Evolutionary conservation across 2,329 filamentous ascomycete species (phyloP), one percentile per base, ranked within the genome.

Genomic region (Trichoderma oligosporum): DNA sequence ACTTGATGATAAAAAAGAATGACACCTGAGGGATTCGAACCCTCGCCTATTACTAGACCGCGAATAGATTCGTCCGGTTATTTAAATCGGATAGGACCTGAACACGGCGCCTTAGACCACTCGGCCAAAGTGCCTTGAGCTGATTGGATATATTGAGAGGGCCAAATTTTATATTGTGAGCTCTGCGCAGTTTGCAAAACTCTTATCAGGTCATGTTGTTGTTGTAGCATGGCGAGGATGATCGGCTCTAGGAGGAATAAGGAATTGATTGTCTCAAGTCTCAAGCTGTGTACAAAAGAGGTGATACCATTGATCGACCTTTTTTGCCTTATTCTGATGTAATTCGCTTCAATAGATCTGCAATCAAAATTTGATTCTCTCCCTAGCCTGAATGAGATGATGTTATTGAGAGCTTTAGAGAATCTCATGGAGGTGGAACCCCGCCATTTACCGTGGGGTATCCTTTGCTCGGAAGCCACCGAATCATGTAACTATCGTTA

Each of bases 21-120:
- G 65, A 67, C 65, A 66, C 65, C 64, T 66, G 65, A 65, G 65
- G 65, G 65, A 67, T 64, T 67, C 65, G 65, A 67, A 67, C 65
- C 65, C 65, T 65, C 65, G 65, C 65, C 64, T 64, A 66, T 66
- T 65, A 53, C 64, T 65, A 64, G 64, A 66, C 64, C 61, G 64
- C 65, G 61, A 63, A 55, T 39, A 56, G 45, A 46, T 16, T 16
- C 7, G 27, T 51, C 24, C 7, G 33, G 38, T 7, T 25, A 29
- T n/a, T n/a, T 20, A 9, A 38, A 22, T 35, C 22, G 4, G 14
- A 24, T 29, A 22, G 22, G 7, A 52, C 60, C 61, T 64, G 59
- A 64, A 64, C 61, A 60, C 59, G 58, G 59, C 62, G 62, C 62
- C 62, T 61, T 64, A 60, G 58, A 65, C 62, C 60, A 61, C 62